Conservation (phyloP, 441 rosid genomes). For the Viola pubescens region DNA sequence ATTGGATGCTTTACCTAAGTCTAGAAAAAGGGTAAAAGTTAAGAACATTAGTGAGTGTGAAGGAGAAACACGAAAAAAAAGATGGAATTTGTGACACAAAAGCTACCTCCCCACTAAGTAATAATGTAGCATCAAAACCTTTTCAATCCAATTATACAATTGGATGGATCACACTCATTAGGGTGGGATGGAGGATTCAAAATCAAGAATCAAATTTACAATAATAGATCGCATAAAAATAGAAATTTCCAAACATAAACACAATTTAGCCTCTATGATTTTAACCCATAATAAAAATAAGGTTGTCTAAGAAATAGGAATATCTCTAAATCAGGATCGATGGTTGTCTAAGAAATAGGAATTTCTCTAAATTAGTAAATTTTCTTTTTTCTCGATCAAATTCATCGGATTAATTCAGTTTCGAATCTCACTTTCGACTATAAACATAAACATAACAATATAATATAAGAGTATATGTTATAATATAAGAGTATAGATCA, state of each 20-base stretch:
- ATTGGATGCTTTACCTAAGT: background rate
- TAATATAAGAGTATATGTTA: background rate
- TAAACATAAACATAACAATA: background rate
- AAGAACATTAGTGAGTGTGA: background rate
- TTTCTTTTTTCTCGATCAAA: background rate
- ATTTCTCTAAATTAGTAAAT: background rate
- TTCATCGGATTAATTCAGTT: background rate
- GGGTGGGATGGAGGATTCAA: background rate
- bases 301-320: too few relatives aligned
- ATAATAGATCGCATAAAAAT: background rate
- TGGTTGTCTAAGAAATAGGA: background rate
- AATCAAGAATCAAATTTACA: background rate
- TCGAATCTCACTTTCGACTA: too few relatives aligned
- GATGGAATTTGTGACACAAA: background rate
- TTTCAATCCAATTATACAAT: background rate
- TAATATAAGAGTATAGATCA: background rate
- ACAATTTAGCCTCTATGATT: too few relatives aligned
- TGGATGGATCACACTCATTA: background rate
- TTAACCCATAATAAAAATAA: too few relatives aligned
- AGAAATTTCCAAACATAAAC: too few relatives aligned
- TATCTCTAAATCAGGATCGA: too few relatives aligned
- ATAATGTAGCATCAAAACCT: background rate
- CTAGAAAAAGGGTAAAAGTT: background rate
- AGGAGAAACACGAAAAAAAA: background rate
- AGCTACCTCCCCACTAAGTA: slow-evolving; percentile 1